Percentiles rank a stretch among this genome's conserved stretches.
Conservation (phyloP, 345 rosid species). For the Linum tenue region DNA sequence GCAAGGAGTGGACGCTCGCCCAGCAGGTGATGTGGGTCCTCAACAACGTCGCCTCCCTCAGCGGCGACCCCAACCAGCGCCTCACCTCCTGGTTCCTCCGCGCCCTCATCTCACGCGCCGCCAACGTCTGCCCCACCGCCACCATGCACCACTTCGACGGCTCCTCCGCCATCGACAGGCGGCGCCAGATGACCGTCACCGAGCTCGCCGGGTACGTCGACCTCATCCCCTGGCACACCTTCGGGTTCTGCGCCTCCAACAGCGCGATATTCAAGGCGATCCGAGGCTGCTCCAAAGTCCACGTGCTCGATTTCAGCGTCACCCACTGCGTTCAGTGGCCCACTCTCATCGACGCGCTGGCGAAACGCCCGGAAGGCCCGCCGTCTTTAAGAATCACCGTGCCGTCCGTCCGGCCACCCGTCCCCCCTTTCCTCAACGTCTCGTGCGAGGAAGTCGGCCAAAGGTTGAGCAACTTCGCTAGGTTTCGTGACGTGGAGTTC, state of each 20-base stretch:
- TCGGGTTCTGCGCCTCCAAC: constrained; percentile 61
- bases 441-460: constrained; percentile 43
- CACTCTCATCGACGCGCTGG: constrained; percentile 54
- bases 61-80: constrained; percentile 62
- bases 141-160: constrained; percentile 30
- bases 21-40: constrained; percentile 86
- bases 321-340: constrained; percentile 79
- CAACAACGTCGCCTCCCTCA: constrained; percentile 55
- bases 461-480: constrained; percentile 50
- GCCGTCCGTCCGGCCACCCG: constrained; percentile 39
- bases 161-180: constrained; percentile 16
- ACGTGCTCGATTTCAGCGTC: constrained; percentile 56
- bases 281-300: constrained; percentile 40
- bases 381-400: constrained; percentile 54
- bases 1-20: constrained; percentile 56
- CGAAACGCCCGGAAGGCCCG: constrained; percentile 56
- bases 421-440: constrained; percentile 52
- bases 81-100: constrained; percentile 51
- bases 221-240: constrained; percentile 68
- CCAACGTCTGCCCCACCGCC: constrained; percentile 45
- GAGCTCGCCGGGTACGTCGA: constrained; percentile 66
- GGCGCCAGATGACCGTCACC: constrained; percentile 47
- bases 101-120: constrained; percentile 58
- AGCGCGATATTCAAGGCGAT: constrained; percentile 40
- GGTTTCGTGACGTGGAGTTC: constrained; percentile 43